Percentiles rank a stretch among this genome's conserved stretches.
These are phyloP conservation scores for Aspergillus novoparasiticus DNA, from an alignment of 2,329 filamentous ascomycete species.

Conservation along the genomic window DNA sequence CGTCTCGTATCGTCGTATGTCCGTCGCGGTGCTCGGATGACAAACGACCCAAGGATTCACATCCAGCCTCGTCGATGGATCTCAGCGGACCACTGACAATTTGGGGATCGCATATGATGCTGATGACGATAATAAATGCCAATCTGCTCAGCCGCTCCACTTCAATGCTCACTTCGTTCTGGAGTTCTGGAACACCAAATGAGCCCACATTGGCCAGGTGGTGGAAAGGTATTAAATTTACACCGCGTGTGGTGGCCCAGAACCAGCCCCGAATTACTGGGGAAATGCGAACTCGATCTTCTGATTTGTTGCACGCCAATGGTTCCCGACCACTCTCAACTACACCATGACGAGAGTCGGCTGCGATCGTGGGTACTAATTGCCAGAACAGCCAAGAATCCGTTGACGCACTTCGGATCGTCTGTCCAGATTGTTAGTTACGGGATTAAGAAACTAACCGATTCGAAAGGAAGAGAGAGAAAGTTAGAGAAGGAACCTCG, in stretches of 20 bases:
- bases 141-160: constrained; percentile 15
- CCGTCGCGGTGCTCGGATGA: constrained; percentile 14
- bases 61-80: constrained; percentile 13
- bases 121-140: constrained; percentile 9
- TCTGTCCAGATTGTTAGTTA: not conserved
- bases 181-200: constrained; percentile 18
- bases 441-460: constrained; percentile 6
- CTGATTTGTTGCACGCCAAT: constrained; percentile 3
- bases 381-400: not conserved
- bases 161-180: constrained; percentile 3
- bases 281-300: not conserved
- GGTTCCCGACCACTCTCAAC: not conserved
- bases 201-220: constrained; percentile 1
- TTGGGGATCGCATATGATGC: not conserved
- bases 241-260: constrained; percentile 14
- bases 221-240: constrained; percentile 12
- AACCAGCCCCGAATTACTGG: constrained; percentile 5
- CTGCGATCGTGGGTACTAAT: not conserved
- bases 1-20: constrained; percentile 12
- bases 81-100: constrained; percentile 10
- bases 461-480: constrained; percentile 5
- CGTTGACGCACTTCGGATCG: not conserved
- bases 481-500: constrained; percentile 14
- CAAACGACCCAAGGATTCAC: constrained; percentile 18
- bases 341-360: not conserved